Evolutionary conservation across 768 basidiomycete genomes (phyloP), one percentile per base, ranked within the genome.

Genomic region (Tylopilus felleus): DNA sequence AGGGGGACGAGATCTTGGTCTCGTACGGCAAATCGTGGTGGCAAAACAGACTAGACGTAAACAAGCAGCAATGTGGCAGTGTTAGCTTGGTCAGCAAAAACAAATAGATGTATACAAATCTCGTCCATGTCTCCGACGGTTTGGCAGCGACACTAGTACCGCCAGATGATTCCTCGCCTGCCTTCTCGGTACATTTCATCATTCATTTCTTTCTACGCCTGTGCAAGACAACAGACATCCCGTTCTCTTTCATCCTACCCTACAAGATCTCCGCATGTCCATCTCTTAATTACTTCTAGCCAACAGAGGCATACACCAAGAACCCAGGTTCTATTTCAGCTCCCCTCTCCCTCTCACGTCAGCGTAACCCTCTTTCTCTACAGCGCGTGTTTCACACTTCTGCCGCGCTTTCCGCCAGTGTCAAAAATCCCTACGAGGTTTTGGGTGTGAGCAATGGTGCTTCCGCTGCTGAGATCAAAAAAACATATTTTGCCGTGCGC

Each of bases 21-120:
- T 90, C 86, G 13, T 96, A 96, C 65, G 94, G 94, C 21, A 93
- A 92, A 65, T 77, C 79, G 17, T 92, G 88, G 86, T 94, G 92
- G 93, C 73, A 67, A 13, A 76, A 77, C 51, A 45, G 54, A 31
- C 16, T 9, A 19, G 38, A 36, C 16, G 35, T 36, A 36, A 36
- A 45, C n/a, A 29, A 36, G 25, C 7, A 3, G 35, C 35, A 17
- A 5, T 36, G 29, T 52, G 51, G 45, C 38, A n/a, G 28, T 55
- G 51, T 28, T 27, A 19, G 42, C 41, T 64, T 65, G 65, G 63
- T 67, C 62, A 65, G 22, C 45, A 8, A 0, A n/a, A n/a, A n/a
- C 47, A 65, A 65, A 65, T 13, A 67, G 2, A 39, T 36, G 53
- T 27, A 65, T 25, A 65, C 57, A 51, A 16, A 23, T 13, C 7